Evolutionary conservation across 2,329 filamentous ascomycete genomes (phyloP).

Genomic region (Magnaporthiopsis poae): DNA sequence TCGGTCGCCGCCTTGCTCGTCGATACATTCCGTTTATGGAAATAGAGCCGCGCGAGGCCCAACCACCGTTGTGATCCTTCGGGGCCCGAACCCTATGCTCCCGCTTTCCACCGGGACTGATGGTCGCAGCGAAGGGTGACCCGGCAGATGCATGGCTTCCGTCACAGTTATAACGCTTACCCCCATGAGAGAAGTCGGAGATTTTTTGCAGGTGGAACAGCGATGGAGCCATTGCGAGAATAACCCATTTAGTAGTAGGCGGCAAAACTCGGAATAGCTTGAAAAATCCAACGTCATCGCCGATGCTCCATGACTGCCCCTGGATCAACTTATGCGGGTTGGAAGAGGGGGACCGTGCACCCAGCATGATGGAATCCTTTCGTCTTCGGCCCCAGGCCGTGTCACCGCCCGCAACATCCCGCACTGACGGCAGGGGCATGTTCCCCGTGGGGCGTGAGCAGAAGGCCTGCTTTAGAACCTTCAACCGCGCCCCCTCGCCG

Average conservation of each 20-base stretch:
- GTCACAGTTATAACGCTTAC: background rate
- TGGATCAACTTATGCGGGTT: conserved; percentile 61
- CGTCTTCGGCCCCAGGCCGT: conserved; percentile 40
- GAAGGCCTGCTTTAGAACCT: too few relatives aligned
- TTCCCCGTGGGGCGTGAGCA: too few relatives aligned
- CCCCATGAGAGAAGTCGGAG: background rate
- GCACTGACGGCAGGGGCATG: conserved; percentile 16
- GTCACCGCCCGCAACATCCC: conserved; percentile 49
- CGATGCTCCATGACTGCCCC: conserved; percentile 28
- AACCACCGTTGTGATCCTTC: background rate
- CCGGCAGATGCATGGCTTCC: background rate
- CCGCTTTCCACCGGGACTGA: background rate
- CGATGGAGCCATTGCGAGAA: too few relatives aligned
- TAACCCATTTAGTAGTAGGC: too few relatives aligned
- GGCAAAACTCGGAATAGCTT: background rate
- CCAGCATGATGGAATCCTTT: conserved; percentile 58
- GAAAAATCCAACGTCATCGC: background rate
- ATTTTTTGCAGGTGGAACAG: background rate
- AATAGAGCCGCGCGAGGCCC: background rate
- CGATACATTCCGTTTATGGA: background rate
- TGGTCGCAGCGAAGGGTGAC: background rate
- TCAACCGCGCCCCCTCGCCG: too few relatives aligned
- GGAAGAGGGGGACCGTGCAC: conserved; percentile 64
- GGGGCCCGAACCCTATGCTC: background rate
- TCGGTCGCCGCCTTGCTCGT: background rate